Conservation (phyloP, 2,329 filamentous ascomycete genomes). For the Phialocephala sp. region DNA sequence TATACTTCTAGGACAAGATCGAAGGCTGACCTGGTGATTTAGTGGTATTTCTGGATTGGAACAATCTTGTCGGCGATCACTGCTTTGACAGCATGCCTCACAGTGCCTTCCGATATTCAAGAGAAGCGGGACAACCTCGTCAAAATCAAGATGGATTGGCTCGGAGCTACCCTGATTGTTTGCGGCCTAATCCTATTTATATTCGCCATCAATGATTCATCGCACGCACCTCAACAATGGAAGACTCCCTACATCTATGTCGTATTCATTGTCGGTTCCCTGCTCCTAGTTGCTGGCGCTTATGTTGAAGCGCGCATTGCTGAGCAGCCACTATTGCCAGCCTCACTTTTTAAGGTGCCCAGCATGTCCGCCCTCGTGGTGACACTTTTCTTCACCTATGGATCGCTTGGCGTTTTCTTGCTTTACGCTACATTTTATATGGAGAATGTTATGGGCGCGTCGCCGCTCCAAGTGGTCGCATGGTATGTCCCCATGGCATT, state of each 20-base stretch:
- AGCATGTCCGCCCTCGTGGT: constrained; percentile 69
- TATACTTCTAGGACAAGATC: background rate
- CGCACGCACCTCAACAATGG: constrained; percentile 73
- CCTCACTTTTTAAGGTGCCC: constrained; percentile 71
- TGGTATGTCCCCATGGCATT: constrained; percentile 70
- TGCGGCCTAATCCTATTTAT: constrained; percentile 72
- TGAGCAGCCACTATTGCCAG: constrained; percentile 69
- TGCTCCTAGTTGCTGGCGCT: constrained; percentile 63
- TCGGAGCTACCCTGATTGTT: constrained; percentile 64
- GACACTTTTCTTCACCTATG: constrained; percentile 70
- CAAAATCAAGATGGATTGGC: constrained; percentile 70
- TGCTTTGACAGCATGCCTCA: constrained; percentile 51
- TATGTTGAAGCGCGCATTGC: constrained; percentile 78
- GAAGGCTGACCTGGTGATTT: background rate
- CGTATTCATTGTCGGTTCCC: constrained; percentile 65
- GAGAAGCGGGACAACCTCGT: constrained; percentile 41
- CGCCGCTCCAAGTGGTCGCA: constrained; percentile 61
- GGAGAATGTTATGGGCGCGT: constrained; percentile 56
- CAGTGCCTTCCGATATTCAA: constrained; percentile 54
- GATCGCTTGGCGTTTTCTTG: constrained; percentile 70
- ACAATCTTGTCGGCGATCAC: constrained; percentile 57
- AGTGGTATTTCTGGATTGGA: constrained; percentile 73
- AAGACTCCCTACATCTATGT: constrained; percentile 73
- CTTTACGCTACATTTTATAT: constrained; percentile 74
- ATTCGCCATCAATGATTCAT: constrained; percentile 76